Percentiles rank a stretch among this genome's conserved stretches.
These are phyloP conservation scores for Camellia granthamiana DNA, from an alignment of 148 eudicot species.

Conservation along the genomic window DNA sequence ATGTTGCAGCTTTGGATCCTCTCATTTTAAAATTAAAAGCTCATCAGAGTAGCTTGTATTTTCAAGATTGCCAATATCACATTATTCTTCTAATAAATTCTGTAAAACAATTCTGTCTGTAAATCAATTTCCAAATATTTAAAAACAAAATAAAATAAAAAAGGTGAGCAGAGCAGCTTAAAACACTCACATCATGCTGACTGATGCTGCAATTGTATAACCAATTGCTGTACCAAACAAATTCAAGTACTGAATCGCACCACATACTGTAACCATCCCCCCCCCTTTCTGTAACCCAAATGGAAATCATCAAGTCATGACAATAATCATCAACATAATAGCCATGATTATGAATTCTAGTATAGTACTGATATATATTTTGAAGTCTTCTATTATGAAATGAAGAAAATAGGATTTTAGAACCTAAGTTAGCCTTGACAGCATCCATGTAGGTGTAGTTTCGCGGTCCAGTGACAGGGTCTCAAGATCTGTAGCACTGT, in stretches of 20 bases:
- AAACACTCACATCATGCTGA: conserved; percentile 36
- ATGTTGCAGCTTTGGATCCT: no score
- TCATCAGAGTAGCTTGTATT: no score
- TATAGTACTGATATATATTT: neutral
- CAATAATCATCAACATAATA: neutral
- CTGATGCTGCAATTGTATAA: conserved; percentile 39
- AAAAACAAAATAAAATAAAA: neutral
- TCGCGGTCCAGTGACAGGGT: conserved; percentile 33
- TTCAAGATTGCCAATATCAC: no score
- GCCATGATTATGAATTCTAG: neutral
- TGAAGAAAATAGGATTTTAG: neutral
- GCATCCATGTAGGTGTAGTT: conserved; percentile 44
- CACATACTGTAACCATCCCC: conserved; percentile 25
- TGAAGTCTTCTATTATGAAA: neutral
- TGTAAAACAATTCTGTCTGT: no score
- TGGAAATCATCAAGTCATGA: neutral
- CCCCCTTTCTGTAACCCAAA: conserved; percentile 28
- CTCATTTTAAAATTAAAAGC: no score
- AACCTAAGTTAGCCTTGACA: conserved; percentile 32
- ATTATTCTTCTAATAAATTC: no score
- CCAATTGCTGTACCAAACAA: conserved; percentile 36
- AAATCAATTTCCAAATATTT: no score
- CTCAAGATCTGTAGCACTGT: conserved; percentile 36
- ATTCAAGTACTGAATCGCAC: conserved; percentile 30
- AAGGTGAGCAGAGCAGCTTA: neutral